Percentiles rank a stretch among this genome's conserved stretches.
phyloP scores from a whole-genome alignment of 495 filamentous ascomycete genomes.

The Cercophora sp. region DNA sequence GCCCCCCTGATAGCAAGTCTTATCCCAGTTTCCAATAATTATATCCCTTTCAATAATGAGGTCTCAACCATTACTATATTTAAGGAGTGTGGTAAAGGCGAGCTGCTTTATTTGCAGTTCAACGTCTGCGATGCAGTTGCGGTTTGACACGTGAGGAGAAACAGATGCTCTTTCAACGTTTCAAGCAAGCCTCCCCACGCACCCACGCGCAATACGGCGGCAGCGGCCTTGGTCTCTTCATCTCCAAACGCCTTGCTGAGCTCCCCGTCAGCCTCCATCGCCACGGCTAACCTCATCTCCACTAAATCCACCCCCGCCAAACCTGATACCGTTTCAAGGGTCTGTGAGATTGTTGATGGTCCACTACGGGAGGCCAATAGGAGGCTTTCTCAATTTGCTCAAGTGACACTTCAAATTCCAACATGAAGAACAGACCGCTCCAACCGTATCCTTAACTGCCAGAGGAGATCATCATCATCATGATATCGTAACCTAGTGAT shows the following conservation, averaged over 20 bases:
- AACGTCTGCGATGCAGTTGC: conserved; percentile 64
- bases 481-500: no score
- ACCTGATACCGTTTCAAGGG: no score
- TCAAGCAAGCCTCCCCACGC: conserved; percentile 64
- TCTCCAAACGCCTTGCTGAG: conserved; percentile 63
- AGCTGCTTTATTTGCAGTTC: conserved; percentile 43
- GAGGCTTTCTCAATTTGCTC: no score
- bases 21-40: conserved; percentile 38
- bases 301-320: no score
- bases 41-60: conserved; percentile 39
- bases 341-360: no score
- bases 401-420: no score
- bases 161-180: conserved; percentile 62
- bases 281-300: no score
- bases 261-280: conserved; percentile 30
- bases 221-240: conserved; percentile 69
- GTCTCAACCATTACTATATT: conserved; percentile 29
- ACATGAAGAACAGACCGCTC: no score
- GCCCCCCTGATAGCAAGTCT: conserved; percentile 41
- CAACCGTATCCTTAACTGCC: no score
- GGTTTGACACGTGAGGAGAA: conserved; percentile 61
- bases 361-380: no score
- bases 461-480: no score
- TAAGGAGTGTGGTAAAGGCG: conserved; percentile 10
- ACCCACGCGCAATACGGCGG: conserved; percentile 70